Conservation (phyloP, 2,329 filamentous ascomycete genomes). For the Fusarium nodosum region DNA sequence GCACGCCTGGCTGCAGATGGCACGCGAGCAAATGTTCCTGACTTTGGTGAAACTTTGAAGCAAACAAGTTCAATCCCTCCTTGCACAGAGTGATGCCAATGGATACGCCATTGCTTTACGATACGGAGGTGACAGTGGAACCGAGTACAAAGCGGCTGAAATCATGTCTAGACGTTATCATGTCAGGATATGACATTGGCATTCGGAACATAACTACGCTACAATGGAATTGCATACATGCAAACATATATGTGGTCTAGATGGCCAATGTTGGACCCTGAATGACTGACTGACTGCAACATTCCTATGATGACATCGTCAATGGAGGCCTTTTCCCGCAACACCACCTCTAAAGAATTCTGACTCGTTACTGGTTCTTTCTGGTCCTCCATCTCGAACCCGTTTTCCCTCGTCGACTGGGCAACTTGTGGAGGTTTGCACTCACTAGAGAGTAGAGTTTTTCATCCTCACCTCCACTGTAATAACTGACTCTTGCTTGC, state of each 20-base stretch:
- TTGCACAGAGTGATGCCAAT: conserved; percentile 10
- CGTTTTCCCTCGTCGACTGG: conserved; percentile 26
- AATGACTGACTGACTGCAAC: conserved; percentile 2
- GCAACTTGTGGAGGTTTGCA: conserved; percentile 29
- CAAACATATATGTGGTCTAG: neutral
- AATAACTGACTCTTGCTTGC: conserved; percentile 21
- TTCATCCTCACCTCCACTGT: conserved; percentile 10
- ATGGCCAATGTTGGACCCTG: conserved; percentile 20
- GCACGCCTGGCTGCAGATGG: conserved; percentile 17
- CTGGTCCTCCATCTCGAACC: neutral
- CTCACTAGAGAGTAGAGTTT: conserved; percentile 11
- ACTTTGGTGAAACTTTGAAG: conserved; percentile 20
- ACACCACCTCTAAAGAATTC: neutral
- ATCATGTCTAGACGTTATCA: conserved; percentile 44
- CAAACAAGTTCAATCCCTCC: neutral
- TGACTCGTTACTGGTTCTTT: conserved; percentile 20
- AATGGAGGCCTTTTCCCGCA: conserved; percentile 3
- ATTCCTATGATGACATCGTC: conserved; percentile 30
- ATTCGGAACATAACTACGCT: conserved; percentile 1
- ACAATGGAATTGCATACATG: neutral
- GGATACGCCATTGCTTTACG: neutral
- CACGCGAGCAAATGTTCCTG: conserved; percentile 24
- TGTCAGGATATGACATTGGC: conserved; percentile 21
- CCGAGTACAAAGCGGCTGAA: conserved; percentile 42
- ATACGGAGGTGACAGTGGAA: conserved; percentile 32